phyloP scores from a whole-genome alignment of 202 grass and related monocot species.

The Schoenoplectus tabernaemontani region DNA sequence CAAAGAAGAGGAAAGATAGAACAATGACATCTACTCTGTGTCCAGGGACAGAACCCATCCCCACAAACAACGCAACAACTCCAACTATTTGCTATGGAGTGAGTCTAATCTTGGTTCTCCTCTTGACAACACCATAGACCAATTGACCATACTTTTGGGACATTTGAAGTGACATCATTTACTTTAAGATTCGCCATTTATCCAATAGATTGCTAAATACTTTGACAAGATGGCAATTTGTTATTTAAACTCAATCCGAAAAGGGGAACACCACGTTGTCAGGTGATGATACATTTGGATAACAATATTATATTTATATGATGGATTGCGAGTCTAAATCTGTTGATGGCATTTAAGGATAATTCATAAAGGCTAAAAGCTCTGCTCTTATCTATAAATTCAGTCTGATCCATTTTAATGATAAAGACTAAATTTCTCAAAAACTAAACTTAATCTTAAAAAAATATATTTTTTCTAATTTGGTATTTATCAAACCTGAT shows the following conservation, averaged over 20 bases:
- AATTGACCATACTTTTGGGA: neutral
- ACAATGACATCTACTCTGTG: neutral
- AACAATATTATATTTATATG: neutral
- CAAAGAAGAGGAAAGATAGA: neutral
- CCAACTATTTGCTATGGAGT: neutral
- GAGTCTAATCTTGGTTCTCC: too few species aligned
- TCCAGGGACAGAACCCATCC: neutral
- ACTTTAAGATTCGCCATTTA: neutral
- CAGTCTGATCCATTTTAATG: too few species aligned
- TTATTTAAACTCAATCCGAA: neutral
- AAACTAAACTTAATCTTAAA: too few species aligned
- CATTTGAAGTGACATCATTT: constrained; percentile 12
- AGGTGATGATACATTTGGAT: neutral
- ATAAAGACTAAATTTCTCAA: too few species aligned
- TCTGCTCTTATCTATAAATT: too few species aligned
- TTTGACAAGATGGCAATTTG: neutral
- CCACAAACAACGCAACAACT: neutral
- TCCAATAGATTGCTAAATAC: neutral
- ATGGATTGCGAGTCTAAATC: neutral
- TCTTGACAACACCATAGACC: too few species aligned
- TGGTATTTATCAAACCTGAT: too few species aligned
- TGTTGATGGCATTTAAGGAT: too few species aligned
- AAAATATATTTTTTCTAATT: too few species aligned
- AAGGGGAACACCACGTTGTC: neutral
- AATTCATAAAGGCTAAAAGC: too few species aligned